phyloP scores from a whole-genome alignment of 1,284 basidiomycete species.

The Marasmius oreades region DNA sequence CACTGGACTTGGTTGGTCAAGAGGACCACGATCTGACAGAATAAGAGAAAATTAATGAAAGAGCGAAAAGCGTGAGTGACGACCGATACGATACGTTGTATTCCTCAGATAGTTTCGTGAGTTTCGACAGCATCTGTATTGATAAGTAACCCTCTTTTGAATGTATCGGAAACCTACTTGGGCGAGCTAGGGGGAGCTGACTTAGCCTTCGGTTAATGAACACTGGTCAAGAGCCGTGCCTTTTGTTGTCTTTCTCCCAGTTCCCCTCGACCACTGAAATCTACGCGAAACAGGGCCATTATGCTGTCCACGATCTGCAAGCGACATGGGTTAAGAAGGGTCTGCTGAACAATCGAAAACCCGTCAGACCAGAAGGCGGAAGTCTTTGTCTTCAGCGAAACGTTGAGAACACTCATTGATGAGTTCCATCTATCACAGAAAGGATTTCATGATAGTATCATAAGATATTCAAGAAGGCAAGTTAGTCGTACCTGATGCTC shows the following conservation, averaged over 20 bases:
- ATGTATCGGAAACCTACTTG: slow-evolving; percentile 39
- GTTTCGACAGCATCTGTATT: slow-evolving; percentile 79
- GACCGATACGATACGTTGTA: slow-evolving; percentile 58
- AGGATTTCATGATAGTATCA: background rate
- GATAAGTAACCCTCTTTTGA: slow-evolving; percentile 2
- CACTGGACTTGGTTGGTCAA: slow-evolving; percentile 93
- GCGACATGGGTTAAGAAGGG: slow-evolving; percentile 4
- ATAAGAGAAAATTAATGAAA: slow-evolving; percentile 19
- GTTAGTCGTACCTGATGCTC: slow-evolving; percentile 74
- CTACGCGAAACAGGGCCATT: slow-evolving; percentile 93
- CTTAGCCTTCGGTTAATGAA: background rate
- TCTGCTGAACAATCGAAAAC: background rate
- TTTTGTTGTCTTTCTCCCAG: slow-evolving; percentile 91
- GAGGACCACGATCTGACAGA: slow-evolving; percentile 71
- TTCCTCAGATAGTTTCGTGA: slow-evolving; percentile 90
- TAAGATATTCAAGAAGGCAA: background rate
- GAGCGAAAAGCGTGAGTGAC: background rate
- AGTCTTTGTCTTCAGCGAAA: slow-evolving; percentile 82
- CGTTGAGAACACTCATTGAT: slow-evolving; percentile 82
- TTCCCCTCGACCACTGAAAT: slow-evolving; percentile 90
- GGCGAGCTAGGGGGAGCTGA: slow-evolving; percentile 44
- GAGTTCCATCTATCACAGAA: slow-evolving; percentile 72
- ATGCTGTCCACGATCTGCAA: slow-evolving; percentile 86
- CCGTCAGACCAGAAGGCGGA: slow-evolving; percentile 57
- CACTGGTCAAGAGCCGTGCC: slow-evolving; percentile 34